These are phyloP conservation scores for Ascocoryne sarcoides DNA, from an alignment of 2,329 filamentous ascomycete genomes.

Conservation along the genomic window DNA sequence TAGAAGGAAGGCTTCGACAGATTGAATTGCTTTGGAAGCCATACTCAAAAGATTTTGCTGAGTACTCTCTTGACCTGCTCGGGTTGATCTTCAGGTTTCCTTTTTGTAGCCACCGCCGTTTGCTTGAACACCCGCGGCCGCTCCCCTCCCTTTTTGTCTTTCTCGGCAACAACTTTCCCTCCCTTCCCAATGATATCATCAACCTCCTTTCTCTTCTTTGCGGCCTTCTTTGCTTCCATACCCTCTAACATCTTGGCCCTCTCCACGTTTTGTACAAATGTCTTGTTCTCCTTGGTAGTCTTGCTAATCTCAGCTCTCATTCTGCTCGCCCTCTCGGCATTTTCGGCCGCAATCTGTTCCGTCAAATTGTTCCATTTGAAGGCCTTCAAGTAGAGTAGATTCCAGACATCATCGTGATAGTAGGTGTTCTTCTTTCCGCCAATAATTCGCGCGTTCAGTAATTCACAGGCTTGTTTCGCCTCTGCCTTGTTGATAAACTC, in stretches of 20 bases:
- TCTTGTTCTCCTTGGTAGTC: slow-evolving; percentile 70
- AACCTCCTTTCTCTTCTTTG: slow-evolving; percentile 33
- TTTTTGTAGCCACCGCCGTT: slow-evolving; percentile 47
- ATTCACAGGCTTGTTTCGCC: slow-evolving; percentile 66
- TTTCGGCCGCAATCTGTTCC: slow-evolving; percentile 72
- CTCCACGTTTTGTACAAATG: slow-evolving; percentile 72
- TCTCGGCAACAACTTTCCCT: slow-evolving; percentile 16
- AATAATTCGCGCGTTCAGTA: slow-evolving; percentile 68
- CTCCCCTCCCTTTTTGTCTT: slow-evolving; percentile 26
- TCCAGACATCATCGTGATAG: slow-evolving; percentile 84
- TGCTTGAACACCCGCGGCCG: slow-evolving; percentile 56
- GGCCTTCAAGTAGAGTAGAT: slow-evolving; percentile 68
- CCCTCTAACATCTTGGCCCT: slow-evolving; percentile 69
- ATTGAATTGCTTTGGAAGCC: too few relatives aligned
- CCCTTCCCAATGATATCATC: slow-evolving; percentile 20
- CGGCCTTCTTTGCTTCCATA: slow-evolving; percentile 54
- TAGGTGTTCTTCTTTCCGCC: slow-evolving; percentile 77
- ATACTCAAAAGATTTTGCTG: slow-evolving; percentile 52
- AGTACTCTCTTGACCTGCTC: slow-evolving; percentile 51
- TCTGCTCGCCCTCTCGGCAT: slow-evolving; percentile 66
- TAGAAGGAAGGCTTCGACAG: too few relatives aligned
- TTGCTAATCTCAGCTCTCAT: slow-evolving; percentile 71
- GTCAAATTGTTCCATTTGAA: slow-evolving; percentile 75
- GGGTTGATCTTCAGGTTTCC: slow-evolving; percentile 37
- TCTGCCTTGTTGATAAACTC: slow-evolving; percentile 71